Percentiles rank a stretch among this genome's conserved stretches.
phyloP scores from a whole-genome alignment of 2,329 filamentous ascomycete genomes.

The Monilinia aucupariae region DNA sequence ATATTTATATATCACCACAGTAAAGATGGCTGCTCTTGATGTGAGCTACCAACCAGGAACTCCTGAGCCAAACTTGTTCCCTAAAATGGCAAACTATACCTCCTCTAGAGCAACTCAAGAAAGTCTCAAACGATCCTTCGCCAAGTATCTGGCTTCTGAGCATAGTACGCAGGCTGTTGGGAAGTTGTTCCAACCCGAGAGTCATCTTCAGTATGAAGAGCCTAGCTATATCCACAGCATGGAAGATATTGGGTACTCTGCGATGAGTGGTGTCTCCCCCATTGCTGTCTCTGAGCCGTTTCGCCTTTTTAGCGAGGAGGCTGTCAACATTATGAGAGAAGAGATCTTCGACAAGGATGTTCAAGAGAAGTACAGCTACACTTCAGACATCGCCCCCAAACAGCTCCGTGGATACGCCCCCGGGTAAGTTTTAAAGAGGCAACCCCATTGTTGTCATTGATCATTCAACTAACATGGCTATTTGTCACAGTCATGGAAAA shows the following conservation, averaged over 20 bases:
- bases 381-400: slow-evolving; percentile 53
- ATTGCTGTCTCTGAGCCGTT: slow-evolving; percentile 62
- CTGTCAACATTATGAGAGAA: slow-evolving; percentile 54
- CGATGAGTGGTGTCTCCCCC: slow-evolving; percentile 53
- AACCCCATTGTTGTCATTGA: slow-evolving; percentile 10
- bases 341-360: slow-evolving; percentile 57
- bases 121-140: slow-evolving; percentile 33
- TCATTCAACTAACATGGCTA: slow-evolving; percentile 17
- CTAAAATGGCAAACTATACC: slow-evolving; percentile 28
- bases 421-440: slow-evolving; percentile 42
- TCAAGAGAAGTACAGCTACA: slow-evolving; percentile 50
- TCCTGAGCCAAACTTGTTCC: slow-evolving; percentile 25
- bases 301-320: slow-evolving; percentile 55
- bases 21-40: slow-evolving; percentile 30
- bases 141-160: slow-evolving; percentile 33
- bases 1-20: not conserved
- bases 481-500: slow-evolving; percentile 48
- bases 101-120: slow-evolving; percentile 32
- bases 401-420: slow-evolving; percentile 51
- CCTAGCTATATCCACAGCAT: slow-evolving; percentile 51
- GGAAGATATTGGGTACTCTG: slow-evolving; percentile 53
- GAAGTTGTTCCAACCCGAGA: slow-evolving; percentile 46
- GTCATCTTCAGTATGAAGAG: slow-evolving; percentile 50
- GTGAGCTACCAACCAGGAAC: slow-evolving; percentile 26
- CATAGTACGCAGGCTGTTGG: slow-evolving; percentile 27